phyloP scores from a whole-genome alignment of 257 asterid genomes.

The Perilla frutescens region DNA sequence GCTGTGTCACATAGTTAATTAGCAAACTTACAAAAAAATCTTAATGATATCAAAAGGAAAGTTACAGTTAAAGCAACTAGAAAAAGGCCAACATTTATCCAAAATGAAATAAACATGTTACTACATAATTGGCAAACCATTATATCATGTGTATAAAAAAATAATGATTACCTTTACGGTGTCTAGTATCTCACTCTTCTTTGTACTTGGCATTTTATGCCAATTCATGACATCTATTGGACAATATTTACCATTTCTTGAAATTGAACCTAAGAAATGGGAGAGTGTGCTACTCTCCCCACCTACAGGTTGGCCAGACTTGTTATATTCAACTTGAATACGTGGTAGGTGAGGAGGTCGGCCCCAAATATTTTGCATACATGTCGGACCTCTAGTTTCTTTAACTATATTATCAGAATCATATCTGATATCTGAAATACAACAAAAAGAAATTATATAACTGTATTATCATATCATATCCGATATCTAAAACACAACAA shows the following conservation, averaged over 20 bases:
- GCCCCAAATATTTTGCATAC: constrained; percentile 9
- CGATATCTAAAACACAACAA: no score
- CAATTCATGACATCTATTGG: constrained; percentile 13
- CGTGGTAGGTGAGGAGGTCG: not conserved
- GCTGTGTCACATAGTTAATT: not conserved
- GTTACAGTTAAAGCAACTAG: no score
- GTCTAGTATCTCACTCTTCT: not conserved
- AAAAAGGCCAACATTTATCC: no score
- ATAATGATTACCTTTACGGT: not conserved
- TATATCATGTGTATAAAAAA: no score
- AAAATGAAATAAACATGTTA: no score
- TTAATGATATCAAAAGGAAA: no score
- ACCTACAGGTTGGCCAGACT: constrained; percentile 11
- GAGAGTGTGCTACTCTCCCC: not conserved
- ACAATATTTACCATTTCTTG: constrained; percentile 32
- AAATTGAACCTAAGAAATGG: constrained; percentile 22
- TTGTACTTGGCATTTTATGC: not conserved
- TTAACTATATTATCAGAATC: not conserved
- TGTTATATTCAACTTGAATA: not conserved
- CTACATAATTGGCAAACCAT: no score
- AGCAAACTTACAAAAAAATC: not conserved
- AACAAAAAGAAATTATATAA: no score
- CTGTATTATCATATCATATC: no score
- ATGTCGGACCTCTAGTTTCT: not conserved
- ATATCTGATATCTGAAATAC: no score